These are phyloP conservation scores for Venturia aucupariae DNA, from an alignment of 2,329 filamentous ascomycete species.

Conservation along the genomic window DNA sequence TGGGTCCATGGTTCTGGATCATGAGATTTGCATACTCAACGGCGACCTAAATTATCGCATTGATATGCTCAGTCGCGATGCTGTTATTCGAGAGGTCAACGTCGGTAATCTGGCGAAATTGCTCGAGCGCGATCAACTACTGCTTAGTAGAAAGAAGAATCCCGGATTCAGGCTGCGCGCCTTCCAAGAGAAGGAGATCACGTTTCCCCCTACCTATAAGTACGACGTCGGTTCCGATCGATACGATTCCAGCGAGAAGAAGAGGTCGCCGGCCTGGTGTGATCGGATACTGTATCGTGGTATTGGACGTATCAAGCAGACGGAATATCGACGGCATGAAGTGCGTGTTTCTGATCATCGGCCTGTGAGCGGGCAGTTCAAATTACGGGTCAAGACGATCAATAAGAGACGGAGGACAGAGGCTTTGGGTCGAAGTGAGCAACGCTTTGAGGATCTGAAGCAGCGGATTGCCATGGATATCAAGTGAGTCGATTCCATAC, in stretches of 20 bases:
- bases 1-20: conserved; percentile 87
- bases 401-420: conserved; percentile 54
- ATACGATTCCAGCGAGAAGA: conserved; percentile 93
- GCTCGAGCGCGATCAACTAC: conserved; percentile 84
- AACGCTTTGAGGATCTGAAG: conserved; percentile 64
- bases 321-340: conserved; percentile 83
- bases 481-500: conserved; percentile 52
- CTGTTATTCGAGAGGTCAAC: conserved; percentile 77
- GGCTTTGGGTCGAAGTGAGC: conserved; percentile 64
- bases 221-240: conserved; percentile 93
- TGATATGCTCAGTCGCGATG: conserved; percentile 90
- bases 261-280: conserved; percentile 90
- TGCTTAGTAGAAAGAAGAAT: conserved; percentile 81
- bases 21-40: conserved; percentile 94
- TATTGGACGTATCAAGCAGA: conserved; percentile 70
- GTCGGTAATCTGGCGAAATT: conserved; percentile 74
- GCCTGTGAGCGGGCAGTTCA: conserved; percentile 80
- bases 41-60: conserved; percentile 98
- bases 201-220: conserved; percentile 94
- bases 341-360: conserved; percentile 86
- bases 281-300: conserved; percentile 85
- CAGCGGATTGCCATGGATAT: conserved; percentile 59
- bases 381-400: conserved; percentile 75
- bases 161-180: conserved; percentile 80
- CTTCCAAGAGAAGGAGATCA: conserved; percentile 85